A percentile compares a stretch with the other conserved stretches of the same genome.
These are phyloP conservation scores for Phytophthora macrochlamydospora DNA, from an alignment of 352 stramenopile species.

Conservation along the genomic window DNA sequence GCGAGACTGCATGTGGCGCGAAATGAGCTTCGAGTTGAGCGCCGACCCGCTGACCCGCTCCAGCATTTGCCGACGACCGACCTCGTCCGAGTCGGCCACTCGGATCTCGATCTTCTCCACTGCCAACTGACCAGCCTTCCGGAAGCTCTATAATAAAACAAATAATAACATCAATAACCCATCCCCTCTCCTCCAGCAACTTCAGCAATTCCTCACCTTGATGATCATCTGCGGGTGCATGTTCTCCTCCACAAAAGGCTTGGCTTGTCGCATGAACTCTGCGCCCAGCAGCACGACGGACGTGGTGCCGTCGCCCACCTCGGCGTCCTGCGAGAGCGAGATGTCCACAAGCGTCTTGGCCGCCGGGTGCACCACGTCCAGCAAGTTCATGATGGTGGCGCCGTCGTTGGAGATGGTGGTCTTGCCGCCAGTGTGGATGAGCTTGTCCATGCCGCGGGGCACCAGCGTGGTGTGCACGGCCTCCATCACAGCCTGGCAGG, in stretches of 20 bases:
- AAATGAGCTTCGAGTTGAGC: slow-evolving; percentile 99
- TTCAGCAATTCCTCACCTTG: slow-evolving; percentile 45
- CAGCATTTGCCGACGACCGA: slow-evolving; percentile 86
- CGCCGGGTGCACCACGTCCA: slow-evolving; percentile 99
- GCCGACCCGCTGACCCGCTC: slow-evolving; percentile 95
- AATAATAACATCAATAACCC: neutral
- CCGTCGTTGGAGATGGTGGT: slow-evolving; percentile 99
- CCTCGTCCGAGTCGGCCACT: slow-evolving; percentile 78
- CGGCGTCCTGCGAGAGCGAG: slow-evolving; percentile 90
- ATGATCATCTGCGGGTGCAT: slow-evolving; percentile 94
- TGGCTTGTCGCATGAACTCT: slow-evolving; percentile 97
- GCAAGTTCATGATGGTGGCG: slow-evolving; percentile 98
- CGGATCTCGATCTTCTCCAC: slow-evolving; percentile 88
- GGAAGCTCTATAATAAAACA: slow-evolving; percentile 58
- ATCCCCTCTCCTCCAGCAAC: neutral
- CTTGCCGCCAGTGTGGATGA: slow-evolving; percentile 93
- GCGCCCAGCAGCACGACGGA: slow-evolving; percentile 97
- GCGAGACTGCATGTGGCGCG: slow-evolving; percentile 95
- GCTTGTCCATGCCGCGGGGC: slow-evolving; percentile 99
- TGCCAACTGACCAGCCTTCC: slow-evolving; percentile 83
- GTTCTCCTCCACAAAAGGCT: slow-evolving; percentile 98
- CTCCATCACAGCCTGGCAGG: slow-evolving; percentile 96
- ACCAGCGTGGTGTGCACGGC: slow-evolving; percentile 97
- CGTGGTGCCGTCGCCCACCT: slow-evolving; percentile 95
- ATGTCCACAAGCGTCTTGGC: slow-evolving; percentile 99